A percentile compares a stretch with the other conserved stretches of the same genome.
phyloP scores from a whole-genome alignment of 2,329 filamentous ascomycete genomes.

The Albifimbria verrucaria region DNA sequence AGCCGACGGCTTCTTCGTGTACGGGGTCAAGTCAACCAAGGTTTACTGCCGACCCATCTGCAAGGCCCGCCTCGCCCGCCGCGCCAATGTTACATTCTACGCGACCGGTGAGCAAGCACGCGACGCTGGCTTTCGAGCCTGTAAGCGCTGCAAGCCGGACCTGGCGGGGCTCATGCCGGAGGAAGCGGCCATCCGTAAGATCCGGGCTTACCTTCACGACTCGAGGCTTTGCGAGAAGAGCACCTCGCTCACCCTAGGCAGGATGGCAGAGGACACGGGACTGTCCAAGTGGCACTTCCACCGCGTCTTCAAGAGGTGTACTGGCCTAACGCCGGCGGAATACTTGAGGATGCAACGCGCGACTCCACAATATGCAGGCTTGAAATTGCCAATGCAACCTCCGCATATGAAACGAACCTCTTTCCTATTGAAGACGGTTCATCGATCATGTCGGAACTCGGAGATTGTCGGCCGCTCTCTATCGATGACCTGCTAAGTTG shows the following conservation, averaged over 20 bases:
- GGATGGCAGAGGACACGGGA: constrained; percentile 47
- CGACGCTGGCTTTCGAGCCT: constrained; percentile 48
- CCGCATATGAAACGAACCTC: too few species aligned
- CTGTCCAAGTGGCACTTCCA: constrained; percentile 58
- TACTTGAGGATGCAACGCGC: constrained; percentile 22
- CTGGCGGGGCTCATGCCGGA: constrained; percentile 37
- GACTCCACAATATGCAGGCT: not conserved
- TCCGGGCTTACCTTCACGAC: constrained; percentile 26
- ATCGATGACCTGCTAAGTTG: constrained; percentile 1
- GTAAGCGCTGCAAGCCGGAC: constrained; percentile 53
- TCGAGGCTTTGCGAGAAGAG: constrained; percentile 18
- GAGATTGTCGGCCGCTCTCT: constrained; percentile 3
- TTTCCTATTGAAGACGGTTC: not conserved
- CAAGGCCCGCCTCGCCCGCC: constrained; percentile 55
- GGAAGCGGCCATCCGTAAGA: constrained; percentile 39
- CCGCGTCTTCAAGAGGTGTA: constrained; percentile 54
- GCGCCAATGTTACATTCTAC: constrained; percentile 58
- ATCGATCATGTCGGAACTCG: constrained; percentile 4
- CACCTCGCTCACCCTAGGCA: constrained; percentile 32
- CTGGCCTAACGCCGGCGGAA: constrained; percentile 43
- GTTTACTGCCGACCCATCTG: constrained; percentile 61
- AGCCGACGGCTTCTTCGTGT: constrained; percentile 39
- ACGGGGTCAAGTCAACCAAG: constrained; percentile 40
- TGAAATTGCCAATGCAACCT: too few species aligned
- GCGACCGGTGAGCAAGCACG: constrained; percentile 40